A percentile compares a stretch with the other conserved stretches of the same genome.
phyloP scores from a whole-genome alignment of 75 land plant genomes.

The Picea glauca region DNA sequence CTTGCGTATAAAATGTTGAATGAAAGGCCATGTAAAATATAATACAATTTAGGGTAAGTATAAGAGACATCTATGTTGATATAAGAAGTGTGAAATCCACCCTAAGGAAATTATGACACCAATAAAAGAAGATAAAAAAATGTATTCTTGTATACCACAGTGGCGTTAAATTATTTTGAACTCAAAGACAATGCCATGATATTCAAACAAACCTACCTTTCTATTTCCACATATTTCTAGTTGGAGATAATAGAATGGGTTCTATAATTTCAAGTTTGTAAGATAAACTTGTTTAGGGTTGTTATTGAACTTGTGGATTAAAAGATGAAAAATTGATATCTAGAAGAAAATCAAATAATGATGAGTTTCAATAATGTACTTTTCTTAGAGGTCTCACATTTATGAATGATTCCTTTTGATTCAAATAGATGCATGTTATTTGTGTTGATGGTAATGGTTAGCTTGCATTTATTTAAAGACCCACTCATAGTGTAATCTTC shows the following conservation, averaged over 20 bases:
- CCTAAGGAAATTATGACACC: too few relatives aligned
- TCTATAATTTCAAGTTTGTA: conserved; percentile 61
- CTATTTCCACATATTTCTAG: conserved; percentile 78
- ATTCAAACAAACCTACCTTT: conserved; percentile 39
- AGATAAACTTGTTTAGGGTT: not conserved
- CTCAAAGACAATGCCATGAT: too few relatives aligned
- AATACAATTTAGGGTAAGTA: too few relatives aligned
- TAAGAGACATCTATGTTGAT: too few relatives aligned
- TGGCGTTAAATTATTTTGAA: too few relatives aligned
- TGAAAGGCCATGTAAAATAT: too few relatives aligned
- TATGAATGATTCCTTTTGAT: too few relatives aligned
- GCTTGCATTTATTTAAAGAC: conserved; percentile 86
- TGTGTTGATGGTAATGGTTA: conserved; percentile 84
- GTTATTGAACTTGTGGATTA: not conserved
- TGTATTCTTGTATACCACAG: too few relatives aligned
- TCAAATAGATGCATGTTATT: too few relatives aligned
- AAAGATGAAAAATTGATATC: not conserved
- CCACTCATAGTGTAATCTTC: conserved; percentile 64
- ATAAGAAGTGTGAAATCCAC: too few relatives aligned
- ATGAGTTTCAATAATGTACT: conserved; percentile 40
- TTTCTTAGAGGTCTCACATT: conserved; percentile 89
- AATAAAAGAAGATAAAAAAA: too few relatives aligned
- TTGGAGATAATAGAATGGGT: conserved; percentile 65
- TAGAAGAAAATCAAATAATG: not conserved
- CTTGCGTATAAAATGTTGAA: too few relatives aligned